Evolutionary conservation across 1,284 basidiomycete genomes (phyloP).

Genomic region (Vanrija humicola): DNA sequence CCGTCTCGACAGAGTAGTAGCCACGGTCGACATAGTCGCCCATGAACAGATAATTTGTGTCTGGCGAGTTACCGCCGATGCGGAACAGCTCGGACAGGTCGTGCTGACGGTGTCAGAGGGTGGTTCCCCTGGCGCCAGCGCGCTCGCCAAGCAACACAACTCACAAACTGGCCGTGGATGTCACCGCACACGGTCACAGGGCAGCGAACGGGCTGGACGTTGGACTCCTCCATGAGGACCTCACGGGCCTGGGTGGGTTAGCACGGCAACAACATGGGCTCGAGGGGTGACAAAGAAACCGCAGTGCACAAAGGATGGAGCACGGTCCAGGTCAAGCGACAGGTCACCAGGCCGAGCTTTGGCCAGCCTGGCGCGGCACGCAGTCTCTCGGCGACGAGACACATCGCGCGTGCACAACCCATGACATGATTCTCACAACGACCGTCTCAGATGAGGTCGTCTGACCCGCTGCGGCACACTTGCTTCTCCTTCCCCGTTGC

Average conservation of each 20-base stretch:
- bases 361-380: too few species aligned
- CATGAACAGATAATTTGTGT: conserved; percentile 99
- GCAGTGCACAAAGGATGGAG: not conserved
- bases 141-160: conserved; percentile 47
- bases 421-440: too few species aligned
- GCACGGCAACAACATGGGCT: not conserved
- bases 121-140: not conserved
- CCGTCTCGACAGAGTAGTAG: conserved; percentile 99
- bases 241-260: conserved; percentile 71
- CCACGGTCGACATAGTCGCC: conserved; percentile 99
- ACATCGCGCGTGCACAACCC: too few species aligned
- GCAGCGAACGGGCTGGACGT: conserved; percentile 96
- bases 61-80: conserved; percentile 98
- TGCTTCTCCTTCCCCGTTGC: too few species aligned
- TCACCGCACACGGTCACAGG: conserved; percentile 97
- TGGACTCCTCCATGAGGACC: conserved; percentile 95
- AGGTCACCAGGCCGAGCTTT: too few species aligned
- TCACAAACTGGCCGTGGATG: conserved; percentile 98
- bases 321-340: too few species aligned
- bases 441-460: too few species aligned
- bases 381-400: not conserved
- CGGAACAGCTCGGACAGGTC: conserved; percentile 99
- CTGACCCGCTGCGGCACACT: too few species aligned
- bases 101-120: conserved; percentile 59
- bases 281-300: not conserved